These are phyloP conservation scores for Dryadomyces quercus-mongolicae DNA, from an alignment of 2,329 filamentous ascomycete genomes.

Conservation along the genomic window DNA sequence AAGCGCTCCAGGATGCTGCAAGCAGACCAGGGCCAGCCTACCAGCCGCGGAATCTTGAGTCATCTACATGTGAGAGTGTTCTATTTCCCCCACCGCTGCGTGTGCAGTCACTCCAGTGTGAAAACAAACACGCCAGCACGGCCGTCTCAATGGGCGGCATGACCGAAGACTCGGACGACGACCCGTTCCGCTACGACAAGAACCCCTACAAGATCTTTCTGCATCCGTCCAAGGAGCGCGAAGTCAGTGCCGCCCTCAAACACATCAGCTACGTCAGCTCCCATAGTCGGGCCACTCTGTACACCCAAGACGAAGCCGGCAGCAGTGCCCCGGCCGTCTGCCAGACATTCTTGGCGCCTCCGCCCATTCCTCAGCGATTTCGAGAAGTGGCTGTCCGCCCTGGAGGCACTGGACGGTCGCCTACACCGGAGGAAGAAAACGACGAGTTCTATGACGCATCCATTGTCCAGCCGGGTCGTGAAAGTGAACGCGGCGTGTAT, in stretches of 20 bases:
- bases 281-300: slow-evolving; percentile 14
- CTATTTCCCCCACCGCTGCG: slow-evolving; percentile 12
- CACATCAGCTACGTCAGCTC: slow-evolving; percentile 16
- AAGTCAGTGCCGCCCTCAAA: slow-evolving; percentile 28
- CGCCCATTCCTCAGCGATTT: slow-evolving; percentile 8
- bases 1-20: not conserved
- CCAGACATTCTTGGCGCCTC: slow-evolving; percentile 4
- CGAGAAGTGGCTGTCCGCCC: not conserved
- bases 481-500: too few relatives aligned
- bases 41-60: not conserved
- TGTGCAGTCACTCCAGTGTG: slow-evolving; percentile 7
- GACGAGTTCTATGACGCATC: slow-evolving; percentile 8
- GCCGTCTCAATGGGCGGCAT: slow-evolving; percentile 16
- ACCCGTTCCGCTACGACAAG: slow-evolving; percentile 35
- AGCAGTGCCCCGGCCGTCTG: slow-evolving; percentile 17
- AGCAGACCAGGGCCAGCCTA: not conserved
- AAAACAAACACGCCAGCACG: slow-evolving; percentile 9
- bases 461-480: slow-evolving; percentile 9
- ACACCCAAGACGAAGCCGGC: slow-evolving; percentile 11
- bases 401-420: not conserved
- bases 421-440: slow-evolving; percentile 5
- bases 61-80: not conserved
- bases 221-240: slow-evolving; percentile 25
- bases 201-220: slow-evolving; percentile 25
- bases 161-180: slow-evolving; percentile 23